Percentiles rank a stretch among this genome's conserved stretches.
Evolutionary conservation across 2,329 filamentous ascomycete genomes (phyloP).

Genomic region (Scedosporium dehoogii): DNA sequence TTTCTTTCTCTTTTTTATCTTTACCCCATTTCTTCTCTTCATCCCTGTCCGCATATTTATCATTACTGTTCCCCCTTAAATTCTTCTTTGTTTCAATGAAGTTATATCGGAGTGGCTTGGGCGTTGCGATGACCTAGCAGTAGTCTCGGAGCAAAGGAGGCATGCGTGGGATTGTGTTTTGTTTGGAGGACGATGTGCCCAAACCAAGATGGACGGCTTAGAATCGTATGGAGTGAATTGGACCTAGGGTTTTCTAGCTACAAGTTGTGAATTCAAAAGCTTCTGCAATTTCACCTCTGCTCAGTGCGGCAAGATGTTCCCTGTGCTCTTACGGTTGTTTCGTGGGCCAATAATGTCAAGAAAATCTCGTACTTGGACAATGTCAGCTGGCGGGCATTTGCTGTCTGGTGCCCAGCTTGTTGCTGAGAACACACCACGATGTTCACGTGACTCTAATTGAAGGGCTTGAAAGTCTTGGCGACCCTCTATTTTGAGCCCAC

Average conservation of each 20-base stretch:
- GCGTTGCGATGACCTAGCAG: background rate
- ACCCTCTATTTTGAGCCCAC: constrained; percentile 1
- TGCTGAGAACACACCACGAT: no score
- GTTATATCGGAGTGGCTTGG: background rate
- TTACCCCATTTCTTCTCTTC: background rate
- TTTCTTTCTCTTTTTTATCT: constrained; percentile 5
- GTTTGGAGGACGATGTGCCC: background rate
- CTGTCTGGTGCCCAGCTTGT: background rate
- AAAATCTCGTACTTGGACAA: no score
- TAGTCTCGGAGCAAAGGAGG: background rate
- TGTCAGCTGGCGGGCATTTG: background rate
- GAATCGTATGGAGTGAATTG: background rate
- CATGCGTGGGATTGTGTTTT: background rate
- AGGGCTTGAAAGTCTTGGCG: constrained; percentile 7
- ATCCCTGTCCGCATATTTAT: background rate
- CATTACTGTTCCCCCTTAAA: background rate
- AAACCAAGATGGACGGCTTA: background rate
- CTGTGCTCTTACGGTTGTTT: no score
- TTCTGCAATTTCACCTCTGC: background rate
- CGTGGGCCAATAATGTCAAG: no score
- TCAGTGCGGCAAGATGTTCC: no score
- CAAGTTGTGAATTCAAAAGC: background rate
- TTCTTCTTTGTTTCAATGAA: constrained; percentile 2
- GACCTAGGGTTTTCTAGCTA: background rate
- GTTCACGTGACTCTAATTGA: background rate